Conservation (phyloP, 1,284 basidiomycete species). For the Mixia osmundae region DNA sequence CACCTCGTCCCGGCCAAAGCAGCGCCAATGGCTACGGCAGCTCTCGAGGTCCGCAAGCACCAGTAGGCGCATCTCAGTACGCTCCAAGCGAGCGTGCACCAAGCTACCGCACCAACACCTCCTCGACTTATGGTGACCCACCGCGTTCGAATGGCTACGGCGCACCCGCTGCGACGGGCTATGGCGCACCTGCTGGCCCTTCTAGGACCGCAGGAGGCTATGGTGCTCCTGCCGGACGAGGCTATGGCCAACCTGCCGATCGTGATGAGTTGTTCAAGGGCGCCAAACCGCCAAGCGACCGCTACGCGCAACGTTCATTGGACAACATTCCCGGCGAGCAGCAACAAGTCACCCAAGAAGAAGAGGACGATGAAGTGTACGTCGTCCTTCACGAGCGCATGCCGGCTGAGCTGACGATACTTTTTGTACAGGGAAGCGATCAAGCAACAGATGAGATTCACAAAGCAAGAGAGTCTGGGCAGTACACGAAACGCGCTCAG, state of each 20-base stretch:
- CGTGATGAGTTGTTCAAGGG: constrained; percentile 5
- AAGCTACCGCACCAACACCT: constrained; percentile 7
- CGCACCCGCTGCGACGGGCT: constrained; percentile 1
- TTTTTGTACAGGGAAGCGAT: constrained; percentile 42
- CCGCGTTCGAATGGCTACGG: neutral
- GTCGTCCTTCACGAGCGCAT: neutral
- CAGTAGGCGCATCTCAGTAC: constrained; percentile 4
- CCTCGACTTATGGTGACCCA: neutral
- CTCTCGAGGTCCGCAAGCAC: too few relatives aligned
- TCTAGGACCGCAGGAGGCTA: neutral
- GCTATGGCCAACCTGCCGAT: constrained; percentile 1
- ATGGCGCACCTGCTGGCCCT: neutral
- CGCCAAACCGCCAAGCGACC: constrained; percentile 8
- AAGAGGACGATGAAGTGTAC: constrained; percentile 70
- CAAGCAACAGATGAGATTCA: constrained; percentile 68
- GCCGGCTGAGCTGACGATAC: too few relatives aligned
- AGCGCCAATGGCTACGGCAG: too few relatives aligned
- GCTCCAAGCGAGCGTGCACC: constrained; percentile 1
- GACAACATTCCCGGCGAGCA: too few relatives aligned
- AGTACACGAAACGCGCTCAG: constrained; percentile 80
- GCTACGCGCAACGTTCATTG: too few relatives aligned
- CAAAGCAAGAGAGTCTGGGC: constrained; percentile 82
- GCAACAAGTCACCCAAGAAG: constrained; percentile 30
- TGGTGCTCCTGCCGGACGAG: constrained; percentile 1
- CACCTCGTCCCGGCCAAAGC: too few relatives aligned